These are phyloP conservation scores for Rhynchospora breviuscula DNA, from an alignment of 176 grass and related monocot genomes.

Conservation along the genomic window DNA sequence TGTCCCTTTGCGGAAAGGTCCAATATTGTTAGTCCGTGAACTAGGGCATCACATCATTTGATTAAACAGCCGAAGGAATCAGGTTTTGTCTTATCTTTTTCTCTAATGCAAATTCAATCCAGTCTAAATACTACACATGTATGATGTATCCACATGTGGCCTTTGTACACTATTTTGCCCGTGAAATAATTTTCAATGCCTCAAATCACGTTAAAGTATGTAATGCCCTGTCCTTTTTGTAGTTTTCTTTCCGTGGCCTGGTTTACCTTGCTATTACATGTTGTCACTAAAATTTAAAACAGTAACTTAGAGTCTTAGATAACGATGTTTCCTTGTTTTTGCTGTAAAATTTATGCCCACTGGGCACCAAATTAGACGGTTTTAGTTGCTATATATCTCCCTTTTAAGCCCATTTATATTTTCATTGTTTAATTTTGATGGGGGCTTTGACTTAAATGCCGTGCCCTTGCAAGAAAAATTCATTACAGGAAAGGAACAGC, in stretches of 20 bases:
- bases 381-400: not conserved
- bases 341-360: not conserved
- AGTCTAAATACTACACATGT: no score
- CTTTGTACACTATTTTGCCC: not conserved
- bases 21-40: not conserved
- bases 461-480: not conserved
- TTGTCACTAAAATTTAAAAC: not conserved
- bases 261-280: not conserved
- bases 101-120: not conserved
- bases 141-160: not conserved
- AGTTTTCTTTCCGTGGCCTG: not conserved
- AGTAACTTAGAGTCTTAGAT: not conserved
- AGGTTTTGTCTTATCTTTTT: not conserved
- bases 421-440: not conserved
- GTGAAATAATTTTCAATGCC: not conserved
- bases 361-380: not conserved
- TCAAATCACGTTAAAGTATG: not conserved
- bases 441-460: not conserved
- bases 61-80: not conserved
- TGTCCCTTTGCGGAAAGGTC: not conserved
- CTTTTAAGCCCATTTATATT: not conserved
- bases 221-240: not conserved
- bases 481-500: no score
- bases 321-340: not conserved
- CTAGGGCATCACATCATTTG: not conserved